Conservation (phyloP, 257 asterid species). For the Avicennia marina region DNA sequence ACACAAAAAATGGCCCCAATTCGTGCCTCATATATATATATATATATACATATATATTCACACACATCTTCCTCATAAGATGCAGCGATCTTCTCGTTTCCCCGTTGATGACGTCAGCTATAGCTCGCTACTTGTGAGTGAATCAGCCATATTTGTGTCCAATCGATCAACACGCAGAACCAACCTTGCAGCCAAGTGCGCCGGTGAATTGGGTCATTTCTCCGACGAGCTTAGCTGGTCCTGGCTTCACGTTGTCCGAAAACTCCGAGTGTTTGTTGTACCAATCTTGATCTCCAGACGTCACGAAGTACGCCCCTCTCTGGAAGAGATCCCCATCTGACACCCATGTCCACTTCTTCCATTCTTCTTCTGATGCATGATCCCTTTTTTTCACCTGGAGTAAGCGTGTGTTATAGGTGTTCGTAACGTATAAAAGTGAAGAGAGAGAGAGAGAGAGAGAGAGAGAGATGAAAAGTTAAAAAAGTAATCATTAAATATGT, state of each 20-base stretch:
- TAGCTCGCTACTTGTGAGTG: not conserved
- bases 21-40: too few species aligned
- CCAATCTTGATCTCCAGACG: conserved; percentile 38
- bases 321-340: conserved; percentile 43
- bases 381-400: conserved; percentile 69
- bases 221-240: conserved; percentile 13
- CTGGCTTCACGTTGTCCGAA: conserved; percentile 25
- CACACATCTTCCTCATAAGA: too few species aligned
- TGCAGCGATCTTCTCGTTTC: too few species aligned
- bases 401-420: too few species aligned
- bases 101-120: too few species aligned
- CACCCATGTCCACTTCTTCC: conserved; percentile 61
- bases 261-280: conserved; percentile 22
- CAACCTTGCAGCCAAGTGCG: conserved; percentile 28
- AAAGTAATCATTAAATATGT: too few species aligned
- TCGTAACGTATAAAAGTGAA: too few species aligned
- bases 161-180: conserved; percentile 29
- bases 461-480: too few species aligned
- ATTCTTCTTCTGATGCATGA: conserved; percentile 23
- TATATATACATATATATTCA: too few species aligned
- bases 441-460: too few species aligned
- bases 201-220: conserved; percentile 43
- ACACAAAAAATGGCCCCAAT: too few species aligned
- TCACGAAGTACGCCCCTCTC: conserved; percentile 46
- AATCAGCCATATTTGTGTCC: too few species aligned